Base-by-base conservation (phyloP, 108 stramenopile species). In the Skeletonema potamos region DNA sequence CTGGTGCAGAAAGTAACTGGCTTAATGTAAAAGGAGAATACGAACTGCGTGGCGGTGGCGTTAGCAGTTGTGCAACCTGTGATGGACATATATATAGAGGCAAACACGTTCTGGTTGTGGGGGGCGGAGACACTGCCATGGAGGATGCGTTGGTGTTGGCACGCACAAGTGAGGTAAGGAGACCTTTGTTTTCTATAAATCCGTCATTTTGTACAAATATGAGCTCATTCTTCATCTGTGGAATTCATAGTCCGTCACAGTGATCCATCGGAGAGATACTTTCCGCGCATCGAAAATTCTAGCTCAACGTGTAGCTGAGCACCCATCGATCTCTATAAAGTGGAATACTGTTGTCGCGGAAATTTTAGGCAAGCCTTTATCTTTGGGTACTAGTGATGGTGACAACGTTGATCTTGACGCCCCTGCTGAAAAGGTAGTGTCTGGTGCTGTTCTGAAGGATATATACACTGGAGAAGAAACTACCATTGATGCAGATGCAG, bases 111-210 rank as follows among this genome's bases (percentile, higher is more conserved):
- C 63, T 96, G 29, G 96, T 98, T 4, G 94, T 98, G 17, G 97
- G 97, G 18, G 97, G 97, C 13, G 97, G 97, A 54, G 97, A 98
- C 79, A 79, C 96, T 15, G 97, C 97, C 65, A 96, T 97, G 95
- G 96, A 97, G 77, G 96, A 97, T 85, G 96, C 96, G 0, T 78
- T 98, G 15, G 94, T 96, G 20, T 78, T 98, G 77, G 93, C 96
- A 1, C 72, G 93, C 22, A 96, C 92, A 12, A 84, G 76, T 61
- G 62, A 72, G 70, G 77, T 79, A 30, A 71, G 77, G 44, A 3
- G n/a, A 2, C 2, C 2, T 39, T 1, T 6, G 10, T 41, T 36
- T 1, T n/a, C 10, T 41, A n/a, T 41, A 0, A n/a, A 41, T 41
- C 39, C 6, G 39, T 11, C 39, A 2, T 3, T n/a, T 41, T 41